Evolutionary conservation across 2,329 filamentous ascomycete genomes (phyloP), one percentile per base, ranked within the genome.

Genomic region (Aspergillus neotritici): DNA sequence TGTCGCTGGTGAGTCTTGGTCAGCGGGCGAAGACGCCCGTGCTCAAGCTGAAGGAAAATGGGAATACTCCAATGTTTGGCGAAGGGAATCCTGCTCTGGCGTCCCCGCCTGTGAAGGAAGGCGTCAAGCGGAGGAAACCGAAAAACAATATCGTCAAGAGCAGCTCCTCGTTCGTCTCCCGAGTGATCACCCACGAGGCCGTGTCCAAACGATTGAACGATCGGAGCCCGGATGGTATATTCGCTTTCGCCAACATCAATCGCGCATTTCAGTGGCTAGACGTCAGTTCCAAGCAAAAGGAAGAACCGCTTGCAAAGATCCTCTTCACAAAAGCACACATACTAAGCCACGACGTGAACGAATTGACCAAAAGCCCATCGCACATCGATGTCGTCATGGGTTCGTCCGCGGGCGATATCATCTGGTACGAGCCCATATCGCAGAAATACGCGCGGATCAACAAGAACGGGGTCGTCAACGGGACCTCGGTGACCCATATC

Each of bases 71-170:
- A 1, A 80, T 84, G 0, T 96, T 96, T 65, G 91, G 91, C 6
- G 87, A 93, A 57, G 86, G 86, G 41, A 97, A 95, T 62, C 77
- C 83, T 5, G 77, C 87, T 17, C 74, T 97, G 25, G 72, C 76
- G 9, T 63, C 80, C 3, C 74, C 76, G 13, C 76, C 77, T 40
- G 74, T 87, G 58, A 87, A 90, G 58, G 77, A 79, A 32, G 71
- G 72, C 8, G 62, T 73, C 16, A 96, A 96, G 74, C 79, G 82
- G 63, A 80, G 84, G 60, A 98, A 98, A 66, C 93, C 93, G 2
- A 98, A 97, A 76, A 97, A 91, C 68, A 97, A 94, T 65, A 93
- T 98, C 65, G 83, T 91, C 40, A 98, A 98, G 74, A 97, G 89
- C 70, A 97, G 95, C 66, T 98, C 93, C 8, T 95, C 91, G 1